Percentiles rank a stretch among this genome's conserved stretches.
phyloP scores from a whole-genome alignment of 257 asterid species.

The Capsicum rhomboideum region DNA sequence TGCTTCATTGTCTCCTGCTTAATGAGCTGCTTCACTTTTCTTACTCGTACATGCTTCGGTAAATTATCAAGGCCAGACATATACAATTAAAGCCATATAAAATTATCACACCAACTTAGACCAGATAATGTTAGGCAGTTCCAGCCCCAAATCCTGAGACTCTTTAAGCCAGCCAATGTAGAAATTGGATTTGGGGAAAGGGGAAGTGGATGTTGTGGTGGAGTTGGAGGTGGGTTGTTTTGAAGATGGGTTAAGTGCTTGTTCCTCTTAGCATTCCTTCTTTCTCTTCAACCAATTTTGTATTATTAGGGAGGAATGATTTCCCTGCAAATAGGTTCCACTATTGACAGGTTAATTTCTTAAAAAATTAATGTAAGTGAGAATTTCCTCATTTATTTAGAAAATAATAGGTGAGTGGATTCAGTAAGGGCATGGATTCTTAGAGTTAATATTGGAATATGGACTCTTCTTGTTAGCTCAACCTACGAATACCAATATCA shows the following conservation, averaged over 20 bases:
- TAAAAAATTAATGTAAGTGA: not conserved
- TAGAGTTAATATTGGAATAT: not conserved
- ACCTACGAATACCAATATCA: not conserved
- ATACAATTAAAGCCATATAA: not conserved
- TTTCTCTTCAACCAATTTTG: not conserved
- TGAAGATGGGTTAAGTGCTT: not conserved
- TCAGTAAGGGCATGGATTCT: not conserved
- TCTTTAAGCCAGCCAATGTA: not conserved
- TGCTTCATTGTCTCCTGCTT: not conserved
- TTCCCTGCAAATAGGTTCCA: not conserved
- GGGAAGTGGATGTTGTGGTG: not conserved
- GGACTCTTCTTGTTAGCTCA: not conserved
- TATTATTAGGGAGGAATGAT: not conserved
- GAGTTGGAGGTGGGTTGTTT: not conserved
- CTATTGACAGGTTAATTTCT: not conserved
- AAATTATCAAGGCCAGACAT: not conserved
- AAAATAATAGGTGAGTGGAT: not conserved
- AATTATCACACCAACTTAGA: not conserved
- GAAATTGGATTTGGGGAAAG: not conserved
- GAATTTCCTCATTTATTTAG: not conserved
- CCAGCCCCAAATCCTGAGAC: not conserved
- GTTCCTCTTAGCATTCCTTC: not conserved
- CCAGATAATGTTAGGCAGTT: not conserved
- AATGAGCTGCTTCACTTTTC: not conserved
- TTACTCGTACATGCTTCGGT: not conserved